These are phyloP conservation scores for Earliella scabrosa DNA, from an alignment of 1,284 basidiomycete species.

Conservation along the genomic window DNA sequence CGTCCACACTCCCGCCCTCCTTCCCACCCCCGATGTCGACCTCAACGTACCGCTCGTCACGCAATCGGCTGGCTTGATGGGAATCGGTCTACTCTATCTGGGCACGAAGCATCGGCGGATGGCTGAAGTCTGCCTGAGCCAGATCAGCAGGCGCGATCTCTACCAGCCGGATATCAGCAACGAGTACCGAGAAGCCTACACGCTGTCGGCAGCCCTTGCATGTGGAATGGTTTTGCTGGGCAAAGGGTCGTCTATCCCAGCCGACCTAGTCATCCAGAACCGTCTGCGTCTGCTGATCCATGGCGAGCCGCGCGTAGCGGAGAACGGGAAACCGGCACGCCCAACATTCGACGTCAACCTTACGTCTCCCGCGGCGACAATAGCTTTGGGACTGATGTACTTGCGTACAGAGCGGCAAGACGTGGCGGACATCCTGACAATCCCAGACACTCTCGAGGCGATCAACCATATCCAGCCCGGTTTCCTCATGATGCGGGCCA, in stretches of 20 bases:
- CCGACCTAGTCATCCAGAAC: slow-evolving; percentile 72
- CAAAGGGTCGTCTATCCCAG: slow-evolving; percentile 76
- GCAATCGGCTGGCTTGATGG: slow-evolving; percentile 88
- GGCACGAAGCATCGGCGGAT: slow-evolving; percentile 89
- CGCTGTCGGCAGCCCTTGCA: slow-evolving; percentile 85
- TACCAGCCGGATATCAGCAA: slow-evolving; percentile 81
- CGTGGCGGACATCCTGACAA: slow-evolving; percentile 81
- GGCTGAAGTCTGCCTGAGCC: slow-evolving; percentile 88
- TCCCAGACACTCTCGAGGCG: slow-evolving; percentile 80
- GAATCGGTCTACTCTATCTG: slow-evolving; percentile 90
- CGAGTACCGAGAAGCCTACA: slow-evolving; percentile 91
- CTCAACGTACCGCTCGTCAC: slow-evolving; percentile 90
- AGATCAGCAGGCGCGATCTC: slow-evolving; percentile 82
- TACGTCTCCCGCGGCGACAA: slow-evolving; percentile 88
- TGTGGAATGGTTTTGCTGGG: slow-evolving; percentile 98
- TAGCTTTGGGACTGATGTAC: slow-evolving; percentile 93
- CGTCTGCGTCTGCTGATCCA: slow-evolving; percentile 74
- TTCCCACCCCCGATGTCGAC: slow-evolving; percentile 87
- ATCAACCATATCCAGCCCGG: slow-evolving; percentile 90
- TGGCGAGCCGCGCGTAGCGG: slow-evolving; percentile 54
- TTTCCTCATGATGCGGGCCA: slow-evolving; percentile 81
- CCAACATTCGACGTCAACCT: slow-evolving; percentile 80
- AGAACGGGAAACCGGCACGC: slow-evolving; percentile 41
- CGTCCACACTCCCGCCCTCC: slow-evolving; percentile 90
- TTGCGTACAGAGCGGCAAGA: slow-evolving; percentile 84